These are phyloP conservation scores for Naganishia onofrii DNA, from an alignment of 768 basidiomycete species.

Conservation along the genomic window DNA sequence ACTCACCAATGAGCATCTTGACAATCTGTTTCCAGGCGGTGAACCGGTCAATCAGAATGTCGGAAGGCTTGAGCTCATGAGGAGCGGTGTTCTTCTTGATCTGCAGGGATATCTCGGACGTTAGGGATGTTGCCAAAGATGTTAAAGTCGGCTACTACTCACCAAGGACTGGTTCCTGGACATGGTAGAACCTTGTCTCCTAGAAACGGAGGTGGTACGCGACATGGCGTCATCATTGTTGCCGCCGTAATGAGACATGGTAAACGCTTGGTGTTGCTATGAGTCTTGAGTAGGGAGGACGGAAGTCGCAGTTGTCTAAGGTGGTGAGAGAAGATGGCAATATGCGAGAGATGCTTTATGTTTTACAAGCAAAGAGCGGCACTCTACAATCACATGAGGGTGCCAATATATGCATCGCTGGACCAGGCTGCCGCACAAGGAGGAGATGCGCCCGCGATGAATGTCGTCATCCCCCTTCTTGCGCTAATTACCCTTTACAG, in stretches of 20 bases:
- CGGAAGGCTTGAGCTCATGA: constrained; percentile 84
- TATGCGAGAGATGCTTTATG: background rate
- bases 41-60: constrained; percentile 85
- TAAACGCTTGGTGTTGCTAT: constrained; percentile 20
- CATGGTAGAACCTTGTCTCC: constrained; percentile 65
- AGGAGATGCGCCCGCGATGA: too few species aligned
- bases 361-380: background rate
- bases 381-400: constrained; percentile 1
- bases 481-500: too few species aligned
- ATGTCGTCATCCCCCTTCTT: too few species aligned
- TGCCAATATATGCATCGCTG: background rate
- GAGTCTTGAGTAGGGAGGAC: background rate
- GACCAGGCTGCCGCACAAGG: background rate
- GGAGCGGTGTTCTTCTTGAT: constrained; percentile 92
- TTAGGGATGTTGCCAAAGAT: background rate
- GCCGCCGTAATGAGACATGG: constrained; percentile 45
- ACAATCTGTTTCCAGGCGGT: constrained; percentile 86
- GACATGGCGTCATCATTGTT: constrained; percentile 55
- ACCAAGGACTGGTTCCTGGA: constrained; percentile 75
- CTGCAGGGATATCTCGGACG: constrained; percentile 31
- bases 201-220: constrained; percentile 69
- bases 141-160: constrained; percentile 31
- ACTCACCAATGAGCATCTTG: constrained; percentile 73
- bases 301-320: background rate
- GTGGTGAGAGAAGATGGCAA: background rate